Conservation (phyloP, 2,329 filamentous ascomycete genomes). For the Whalleya microplaca region DNA sequence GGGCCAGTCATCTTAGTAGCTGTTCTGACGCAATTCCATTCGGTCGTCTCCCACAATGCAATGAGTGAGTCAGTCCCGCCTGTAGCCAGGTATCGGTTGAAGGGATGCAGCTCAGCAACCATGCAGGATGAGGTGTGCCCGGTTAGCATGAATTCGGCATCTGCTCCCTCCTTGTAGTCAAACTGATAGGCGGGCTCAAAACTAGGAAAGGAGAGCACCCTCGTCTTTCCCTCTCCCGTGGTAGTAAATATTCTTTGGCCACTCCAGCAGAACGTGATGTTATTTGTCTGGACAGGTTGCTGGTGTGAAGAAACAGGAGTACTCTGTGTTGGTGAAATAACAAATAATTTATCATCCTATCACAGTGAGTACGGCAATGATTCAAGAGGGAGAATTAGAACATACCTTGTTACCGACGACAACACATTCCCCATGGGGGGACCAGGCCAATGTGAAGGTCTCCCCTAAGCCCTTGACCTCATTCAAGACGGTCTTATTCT, state of each 20-base stretch:
- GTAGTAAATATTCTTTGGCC: constrained; percentile 72
- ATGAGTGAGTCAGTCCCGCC: constrained; percentile 78
- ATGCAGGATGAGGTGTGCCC: constrained; percentile 77
- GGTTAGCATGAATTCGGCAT: constrained; percentile 63
- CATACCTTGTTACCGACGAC: constrained; percentile 73
- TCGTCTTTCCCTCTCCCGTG: constrained; percentile 70
- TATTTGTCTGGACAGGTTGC: constrained; percentile 69
- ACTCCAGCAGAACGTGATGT: constrained; percentile 74
- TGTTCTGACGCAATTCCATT: constrained; percentile 77
- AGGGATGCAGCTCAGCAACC: constrained; percentile 70
- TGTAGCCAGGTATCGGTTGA: constrained; percentile 72
- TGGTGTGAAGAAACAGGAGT: constrained; percentile 61
- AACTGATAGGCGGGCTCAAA: constrained; percentile 59
- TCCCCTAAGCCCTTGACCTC: constrained; percentile 69
- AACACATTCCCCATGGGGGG: constrained; percentile 69
- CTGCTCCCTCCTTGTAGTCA: constrained; percentile 47
- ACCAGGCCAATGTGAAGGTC: constrained; percentile 74
- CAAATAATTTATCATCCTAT: constrained; percentile 64
- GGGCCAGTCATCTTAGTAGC: constrained; percentile 71
- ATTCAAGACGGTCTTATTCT: constrained; percentile 71
- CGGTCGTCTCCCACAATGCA: constrained; percentile 75
- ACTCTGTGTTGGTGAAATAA: constrained; percentile 63
- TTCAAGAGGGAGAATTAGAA: neutral
- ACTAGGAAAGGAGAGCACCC: constrained; percentile 70
- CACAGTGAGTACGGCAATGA: constrained; percentile 14